Evolutionary conservation across 2,329 filamentous ascomycete genomes (phyloP).

Genomic region (Trichocomaceae sp.): DNA sequence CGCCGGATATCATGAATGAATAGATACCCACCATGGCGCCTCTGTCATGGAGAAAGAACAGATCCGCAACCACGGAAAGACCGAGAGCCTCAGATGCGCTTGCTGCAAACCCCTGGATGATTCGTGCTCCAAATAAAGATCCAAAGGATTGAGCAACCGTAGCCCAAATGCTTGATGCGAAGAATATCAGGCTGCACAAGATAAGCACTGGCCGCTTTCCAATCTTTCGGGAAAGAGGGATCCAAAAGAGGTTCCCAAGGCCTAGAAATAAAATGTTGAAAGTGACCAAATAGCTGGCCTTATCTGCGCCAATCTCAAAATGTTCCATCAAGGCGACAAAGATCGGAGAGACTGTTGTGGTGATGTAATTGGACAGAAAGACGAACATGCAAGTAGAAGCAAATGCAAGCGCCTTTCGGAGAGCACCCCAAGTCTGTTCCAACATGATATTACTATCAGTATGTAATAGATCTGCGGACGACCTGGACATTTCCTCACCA

Average conservation of each 20-base stretch:
- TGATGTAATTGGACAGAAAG: not conserved
- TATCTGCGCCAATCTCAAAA: not conserved
- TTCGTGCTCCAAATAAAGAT: not conserved
- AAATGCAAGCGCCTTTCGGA: not conserved
- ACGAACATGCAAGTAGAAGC: not conserved
- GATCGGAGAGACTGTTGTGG: not conserved
- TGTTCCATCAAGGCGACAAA: not conserved
- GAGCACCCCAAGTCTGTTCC: not conserved
- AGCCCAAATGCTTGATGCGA: not conserved
- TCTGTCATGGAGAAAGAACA: not conserved
- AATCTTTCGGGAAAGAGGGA: not conserved
- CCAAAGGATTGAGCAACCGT: not conserved
- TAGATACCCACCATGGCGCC: not conserved
- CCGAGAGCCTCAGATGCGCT: not conserved
- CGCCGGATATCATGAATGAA: not conserved
- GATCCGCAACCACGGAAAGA: not conserved
- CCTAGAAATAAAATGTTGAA: not conserved
- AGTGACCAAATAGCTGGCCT: not conserved
- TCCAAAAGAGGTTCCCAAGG: not conserved
- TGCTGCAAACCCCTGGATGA: not conserved
- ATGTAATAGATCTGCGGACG: not conserved
- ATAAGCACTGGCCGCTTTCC: not conserved
- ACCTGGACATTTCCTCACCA: not conserved
- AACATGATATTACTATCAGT: not conserved
- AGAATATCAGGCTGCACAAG: not conserved